A percentile compares a stretch with the other conserved stretches of the same genome.
phyloP scores from a whole-genome alignment of 2,329 filamentous ascomycete genomes.

The Huntiella moniliformis region DNA sequence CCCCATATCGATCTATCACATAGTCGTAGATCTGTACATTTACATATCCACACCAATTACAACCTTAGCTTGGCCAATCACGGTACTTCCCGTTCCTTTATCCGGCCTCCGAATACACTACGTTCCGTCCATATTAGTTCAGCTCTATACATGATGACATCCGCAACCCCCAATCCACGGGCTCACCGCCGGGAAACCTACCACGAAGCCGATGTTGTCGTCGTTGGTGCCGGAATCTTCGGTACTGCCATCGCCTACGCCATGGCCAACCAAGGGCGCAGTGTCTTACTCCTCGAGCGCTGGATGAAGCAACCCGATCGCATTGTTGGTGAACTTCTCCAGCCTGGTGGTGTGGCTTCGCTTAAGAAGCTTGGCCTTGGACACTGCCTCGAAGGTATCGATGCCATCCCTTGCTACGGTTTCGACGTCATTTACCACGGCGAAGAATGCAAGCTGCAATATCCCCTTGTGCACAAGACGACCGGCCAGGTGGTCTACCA shows the following conservation, averaged over 20 bases:
- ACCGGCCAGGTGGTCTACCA: constrained; percentile 22
- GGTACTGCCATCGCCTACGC: constrained; percentile 74
- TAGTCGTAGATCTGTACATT: neutral
- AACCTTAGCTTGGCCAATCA: neutral
- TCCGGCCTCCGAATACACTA: too few species aligned
- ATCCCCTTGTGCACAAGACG: constrained; percentile 43
- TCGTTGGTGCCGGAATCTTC: constrained; percentile 80
- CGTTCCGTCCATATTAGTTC: too few species aligned
- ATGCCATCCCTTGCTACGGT: constrained; percentile 63
- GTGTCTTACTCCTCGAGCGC: constrained; percentile 73
- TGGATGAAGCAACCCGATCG: constrained; percentile 84
- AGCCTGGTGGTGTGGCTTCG: constrained; percentile 74
- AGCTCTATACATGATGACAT: neutral
- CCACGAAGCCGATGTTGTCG: constrained; percentile 63
- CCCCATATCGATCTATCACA: too few species aligned
- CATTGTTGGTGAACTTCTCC: constrained; percentile 87
- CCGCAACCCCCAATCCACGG: constrained; percentile 1
- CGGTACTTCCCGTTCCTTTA: neutral
- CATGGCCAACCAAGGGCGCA: constrained; percentile 73
- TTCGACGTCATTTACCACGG: constrained; percentile 78
- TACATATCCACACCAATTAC: neutral
- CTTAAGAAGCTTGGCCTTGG: constrained; percentile 62
- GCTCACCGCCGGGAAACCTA: constrained; percentile 18
- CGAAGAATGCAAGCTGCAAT: constrained; percentile 55
- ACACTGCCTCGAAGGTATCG: constrained; percentile 74